phyloP scores from a whole-genome alignment of 768 basidiomycete genomes.

The Rhodotorula graminis region DNA sequence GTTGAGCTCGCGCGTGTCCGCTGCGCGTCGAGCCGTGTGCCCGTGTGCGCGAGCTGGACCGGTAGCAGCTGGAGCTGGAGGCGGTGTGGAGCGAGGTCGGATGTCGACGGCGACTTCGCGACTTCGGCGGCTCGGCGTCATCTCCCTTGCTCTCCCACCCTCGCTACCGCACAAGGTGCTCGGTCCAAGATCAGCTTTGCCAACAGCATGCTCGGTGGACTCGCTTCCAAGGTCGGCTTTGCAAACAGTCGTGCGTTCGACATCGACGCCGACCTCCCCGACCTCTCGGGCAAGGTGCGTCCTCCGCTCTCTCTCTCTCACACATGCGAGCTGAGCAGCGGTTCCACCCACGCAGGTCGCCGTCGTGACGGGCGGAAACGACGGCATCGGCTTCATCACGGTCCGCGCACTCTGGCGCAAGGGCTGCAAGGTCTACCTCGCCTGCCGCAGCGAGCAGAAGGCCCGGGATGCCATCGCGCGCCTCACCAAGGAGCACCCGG shows the following conservation, averaged over 20 bases:
- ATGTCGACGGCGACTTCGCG: too few relatives aligned
- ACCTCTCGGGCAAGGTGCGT: conserved; percentile 33
- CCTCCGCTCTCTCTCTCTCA: too few relatives aligned
- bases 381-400: conserved; percentile 34
- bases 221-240: conserved; percentile 14
- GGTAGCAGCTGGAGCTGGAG: too few relatives aligned
- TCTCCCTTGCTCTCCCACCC: too few relatives aligned
- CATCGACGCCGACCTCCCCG: conserved; percentile 11
- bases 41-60: too few relatives aligned
- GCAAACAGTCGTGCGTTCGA: conserved; percentile 22
- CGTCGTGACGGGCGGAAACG: conserved; percentile 32
- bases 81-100: too few relatives aligned
- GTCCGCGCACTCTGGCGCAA: conserved; percentile 23
- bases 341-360: conserved; percentile 27
- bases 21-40: too few relatives aligned
- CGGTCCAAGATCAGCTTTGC: too few relatives aligned
- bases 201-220: background rate
- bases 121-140: too few relatives aligned
- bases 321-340: background rate
- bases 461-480: conserved; percentile 28
- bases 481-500: conserved; percentile 16
- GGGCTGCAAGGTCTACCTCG: conserved; percentile 38
- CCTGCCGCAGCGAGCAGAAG: conserved; percentile 30
- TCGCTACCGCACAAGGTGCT: too few relatives aligned
- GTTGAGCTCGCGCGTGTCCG: too few relatives aligned